Base-by-base conservation (phyloP, 305 asterid species). In the Rubia peregrina region DNA sequence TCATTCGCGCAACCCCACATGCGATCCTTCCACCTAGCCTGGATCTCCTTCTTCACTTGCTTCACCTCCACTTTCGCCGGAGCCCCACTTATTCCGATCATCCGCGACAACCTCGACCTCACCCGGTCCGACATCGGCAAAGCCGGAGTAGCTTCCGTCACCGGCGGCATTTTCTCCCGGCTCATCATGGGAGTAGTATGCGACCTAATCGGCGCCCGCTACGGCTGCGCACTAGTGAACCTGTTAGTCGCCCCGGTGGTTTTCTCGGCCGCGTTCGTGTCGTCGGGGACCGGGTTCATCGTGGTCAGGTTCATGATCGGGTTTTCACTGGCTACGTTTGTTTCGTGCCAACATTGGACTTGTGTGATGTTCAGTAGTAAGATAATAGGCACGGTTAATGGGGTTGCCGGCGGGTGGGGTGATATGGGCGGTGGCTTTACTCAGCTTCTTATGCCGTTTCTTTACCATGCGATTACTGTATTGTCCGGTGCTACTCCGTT, bases 401-500 rank as follows among this genome's bases (percentile, higher is more conserved):
- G 92, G 3, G 83, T 86, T 0, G 86, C 92, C 0, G 88, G 85
- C 1, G 92, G 92, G 0, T 87, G 89, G 92, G 92, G 89, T 57
- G 84, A 87, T 36, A 85, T 81, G 87, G 92, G 89, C 0, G 91
- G 89, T 1, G 91, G 87, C 1, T 83, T 86, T 40, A 86, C 91
- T 11, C 89, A 84, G 21, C 83, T 86, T 38, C 77, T 86, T 30
- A 86, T 86, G 91, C 91, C 91, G 6, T 0, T 86, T 24, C 84
- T 84, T 4, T 81, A 61, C 42, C 82, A 83, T 3, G 70, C 78
- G 10, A 83, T 86, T 9, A 36, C 42, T 36, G 38, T 51, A 7
- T 46, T 36, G 5, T 17, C 68, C 0, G 87, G 90, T 9, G 56
- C 90, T 0, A 76, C 90, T 2, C 88, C 92, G 0, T 87, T 83